Conservation (phyloP, 208 protist species). For the Acanthamoeba castellanii region DNA sequence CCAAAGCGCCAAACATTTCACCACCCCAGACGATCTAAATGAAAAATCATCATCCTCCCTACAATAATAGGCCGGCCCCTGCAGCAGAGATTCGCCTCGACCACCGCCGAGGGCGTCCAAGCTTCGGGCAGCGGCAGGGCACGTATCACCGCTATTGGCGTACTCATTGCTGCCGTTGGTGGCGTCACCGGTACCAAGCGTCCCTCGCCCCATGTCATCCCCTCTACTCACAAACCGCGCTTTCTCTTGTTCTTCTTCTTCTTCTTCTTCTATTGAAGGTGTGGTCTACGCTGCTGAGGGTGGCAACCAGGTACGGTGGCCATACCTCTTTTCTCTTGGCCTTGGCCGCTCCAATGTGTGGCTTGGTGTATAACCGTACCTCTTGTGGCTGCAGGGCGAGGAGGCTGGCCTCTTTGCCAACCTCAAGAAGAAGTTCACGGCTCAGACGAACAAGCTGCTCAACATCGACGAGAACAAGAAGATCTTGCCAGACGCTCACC, state of each 20-base stretch:
- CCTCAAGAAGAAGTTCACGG: not conserved
- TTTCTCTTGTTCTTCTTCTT: not conserved
- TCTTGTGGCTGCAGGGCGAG: not conserved
- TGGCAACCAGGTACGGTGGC: not conserved
- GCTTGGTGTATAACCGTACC: too few relatives aligned
- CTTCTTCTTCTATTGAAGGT: not conserved
- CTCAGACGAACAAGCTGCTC: not conserved
- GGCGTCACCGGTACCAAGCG: not conserved
- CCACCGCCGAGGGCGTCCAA: not conserved
- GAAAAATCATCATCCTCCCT: not conserved
- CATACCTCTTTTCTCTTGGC: not conserved
- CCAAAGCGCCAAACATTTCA: not conserved
- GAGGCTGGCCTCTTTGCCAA: not conserved
- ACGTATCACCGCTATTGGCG: not conserved
- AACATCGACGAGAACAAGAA: conserved; percentile 52
- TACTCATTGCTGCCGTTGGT: not conserved
- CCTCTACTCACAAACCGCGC: not conserved
- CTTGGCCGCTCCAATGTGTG: too few relatives aligned
- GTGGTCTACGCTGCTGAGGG: conserved; percentile 17
- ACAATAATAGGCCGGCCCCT: not conserved
- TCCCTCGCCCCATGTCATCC: not conserved
- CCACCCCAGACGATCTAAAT: not conserved
- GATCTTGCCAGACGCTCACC: not conserved
- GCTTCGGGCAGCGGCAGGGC: not conserved
- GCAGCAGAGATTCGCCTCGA: not conserved